phyloP scores from a whole-genome alignment of 768 basidiomycete species.

The Psilocybe subaeruginosa region DNA sequence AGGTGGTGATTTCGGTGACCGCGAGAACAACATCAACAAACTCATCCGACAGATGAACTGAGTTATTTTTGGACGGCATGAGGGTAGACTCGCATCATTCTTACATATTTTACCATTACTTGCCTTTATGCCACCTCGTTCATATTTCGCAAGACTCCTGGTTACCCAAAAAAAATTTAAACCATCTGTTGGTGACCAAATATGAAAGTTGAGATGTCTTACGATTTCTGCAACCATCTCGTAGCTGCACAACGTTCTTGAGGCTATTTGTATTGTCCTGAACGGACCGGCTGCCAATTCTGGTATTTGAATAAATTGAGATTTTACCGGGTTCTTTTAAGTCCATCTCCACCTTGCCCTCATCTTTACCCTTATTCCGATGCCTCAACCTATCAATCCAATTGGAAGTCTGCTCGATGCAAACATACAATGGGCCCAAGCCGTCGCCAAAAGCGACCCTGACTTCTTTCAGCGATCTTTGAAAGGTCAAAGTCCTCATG shows the following conservation, averaged over 20 bases:
- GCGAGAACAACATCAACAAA: constrained; percentile 96
- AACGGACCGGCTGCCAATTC: background rate
- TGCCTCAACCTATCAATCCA: constrained; percentile 13
- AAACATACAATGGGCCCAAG: constrained; percentile 74
- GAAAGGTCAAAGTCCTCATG: constrained; percentile 72
- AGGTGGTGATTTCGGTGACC: constrained; percentile 97
- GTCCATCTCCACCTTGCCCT: background rate
- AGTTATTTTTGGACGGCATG: constrained; percentile 18
- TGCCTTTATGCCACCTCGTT: constrained; percentile 18
- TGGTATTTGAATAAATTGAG: background rate
- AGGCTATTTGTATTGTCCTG: background rate
- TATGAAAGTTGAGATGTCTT: background rate
- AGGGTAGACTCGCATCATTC: constrained; percentile 16
- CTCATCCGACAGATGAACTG: constrained; percentile 96
- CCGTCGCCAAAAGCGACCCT: constrained; percentile 57
- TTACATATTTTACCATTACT: constrained; percentile 20
- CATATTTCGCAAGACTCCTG: constrained; percentile 1
- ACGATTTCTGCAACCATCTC: background rate
- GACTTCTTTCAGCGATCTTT: constrained; percentile 64
- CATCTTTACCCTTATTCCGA: background rate
- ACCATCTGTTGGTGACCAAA: background rate
- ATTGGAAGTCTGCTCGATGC: constrained; percentile 37
- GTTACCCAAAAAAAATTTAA: constrained; percentile 2
- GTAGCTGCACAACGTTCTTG: background rate
- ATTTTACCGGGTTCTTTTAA: constrained; percentile 7